Conservation (phyloP, 257 asterid species). For the Scutellaria baicalensis region DNA sequence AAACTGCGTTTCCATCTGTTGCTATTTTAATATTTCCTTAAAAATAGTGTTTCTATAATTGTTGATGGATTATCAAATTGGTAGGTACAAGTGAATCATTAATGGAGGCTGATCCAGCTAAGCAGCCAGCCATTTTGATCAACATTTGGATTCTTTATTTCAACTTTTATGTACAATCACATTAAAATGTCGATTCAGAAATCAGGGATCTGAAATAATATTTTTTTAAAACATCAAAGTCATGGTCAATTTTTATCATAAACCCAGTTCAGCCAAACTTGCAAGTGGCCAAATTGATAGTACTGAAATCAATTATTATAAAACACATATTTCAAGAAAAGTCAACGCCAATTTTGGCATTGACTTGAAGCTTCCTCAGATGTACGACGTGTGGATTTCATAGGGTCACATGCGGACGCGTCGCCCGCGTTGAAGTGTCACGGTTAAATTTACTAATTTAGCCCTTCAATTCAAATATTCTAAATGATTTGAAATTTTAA, state of each 20-base stretch:
- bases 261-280: neutral
- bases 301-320: neutral
- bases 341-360: neutral
- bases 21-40: no score
- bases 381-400: conserved; percentile 9
- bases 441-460: neutral
- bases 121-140: no score
- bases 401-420: conserved; percentile 6
- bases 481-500: neutral
- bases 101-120: no score
- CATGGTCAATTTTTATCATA: neutral
- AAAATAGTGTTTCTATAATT: no score
- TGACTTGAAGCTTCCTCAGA: neutral
- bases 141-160: no score
- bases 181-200: neutral
- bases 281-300: conserved; percentile 11
- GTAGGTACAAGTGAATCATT: no score
- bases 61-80: no score
- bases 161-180: no score
- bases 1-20: no score
- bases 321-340: neutral
- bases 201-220: neutral
- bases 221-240: neutral
- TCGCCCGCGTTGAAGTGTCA: conserved; percentile 3
- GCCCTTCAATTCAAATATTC: neutral